Evolutionary conservation across 2,329 filamentous ascomycete genomes (phyloP).

Genomic region (Mollisia scopiformis): DNA sequence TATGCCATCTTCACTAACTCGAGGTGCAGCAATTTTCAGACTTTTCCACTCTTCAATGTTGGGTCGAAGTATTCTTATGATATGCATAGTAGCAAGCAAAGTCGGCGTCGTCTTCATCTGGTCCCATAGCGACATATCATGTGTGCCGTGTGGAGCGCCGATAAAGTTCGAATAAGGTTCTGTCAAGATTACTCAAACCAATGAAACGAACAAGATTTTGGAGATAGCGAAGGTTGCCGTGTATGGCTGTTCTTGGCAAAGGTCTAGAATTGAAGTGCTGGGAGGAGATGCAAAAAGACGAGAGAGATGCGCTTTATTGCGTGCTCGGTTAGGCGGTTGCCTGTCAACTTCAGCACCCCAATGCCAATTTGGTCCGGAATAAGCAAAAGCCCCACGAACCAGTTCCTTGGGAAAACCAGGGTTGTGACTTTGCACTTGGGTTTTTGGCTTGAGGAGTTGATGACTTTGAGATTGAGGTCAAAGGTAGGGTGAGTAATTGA

Average conservation of each 20-base stretch:
- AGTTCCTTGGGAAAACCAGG: conserved; percentile 2
- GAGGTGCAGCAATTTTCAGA: neutral
- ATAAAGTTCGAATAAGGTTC: neutral
- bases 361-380: neutral
- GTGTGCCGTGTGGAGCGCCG: neutral
- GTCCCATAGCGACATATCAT: neutral
- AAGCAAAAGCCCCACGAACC: conserved; percentile 1
- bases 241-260: conserved; percentile 1
- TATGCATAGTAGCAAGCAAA: neutral
- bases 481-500: too few species aligned
- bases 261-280: neutral
- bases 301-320: neutral
- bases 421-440: neutral
- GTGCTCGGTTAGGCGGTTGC: neutral
- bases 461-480: too few species aligned
- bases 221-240: neutral
- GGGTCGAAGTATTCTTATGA: neutral
- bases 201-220: neutral
- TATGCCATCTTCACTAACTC: conserved; percentile 4
- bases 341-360: neutral
- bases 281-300: neutral
- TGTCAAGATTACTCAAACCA: neutral
- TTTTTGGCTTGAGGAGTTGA: too few species aligned
- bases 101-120: conserved; percentile 1
- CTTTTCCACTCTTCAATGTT: neutral